Conservation (phyloP, 2,329 filamentous ascomycete species). For the Ceratocystis cacaofunesta region DNA sequence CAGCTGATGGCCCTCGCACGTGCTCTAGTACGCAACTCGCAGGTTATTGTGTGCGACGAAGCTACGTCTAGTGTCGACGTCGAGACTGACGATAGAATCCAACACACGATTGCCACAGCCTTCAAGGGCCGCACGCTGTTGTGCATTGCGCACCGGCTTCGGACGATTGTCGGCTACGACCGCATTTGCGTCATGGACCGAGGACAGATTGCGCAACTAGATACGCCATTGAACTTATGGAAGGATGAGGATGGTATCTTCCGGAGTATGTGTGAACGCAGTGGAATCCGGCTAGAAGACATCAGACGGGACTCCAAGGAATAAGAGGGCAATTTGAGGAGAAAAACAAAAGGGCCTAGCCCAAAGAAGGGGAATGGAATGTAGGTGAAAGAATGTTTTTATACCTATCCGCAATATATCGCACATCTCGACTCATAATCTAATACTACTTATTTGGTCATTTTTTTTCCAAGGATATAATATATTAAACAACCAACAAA, state of each 20-base stretch:
- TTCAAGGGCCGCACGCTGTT: slow-evolving; percentile 79
- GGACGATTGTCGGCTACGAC: slow-evolving; percentile 88
- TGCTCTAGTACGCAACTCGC: slow-evolving; percentile 71
- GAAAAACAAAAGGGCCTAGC: slow-evolving; percentile 21
- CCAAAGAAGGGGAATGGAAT: background rate
- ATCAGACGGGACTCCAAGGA: slow-evolving; percentile 23
- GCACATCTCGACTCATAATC: background rate
- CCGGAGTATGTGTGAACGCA: slow-evolving; percentile 74
- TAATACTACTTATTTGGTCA: background rate
- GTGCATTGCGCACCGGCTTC: slow-evolving; percentile 82
- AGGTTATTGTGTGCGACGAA: slow-evolving; percentile 95
- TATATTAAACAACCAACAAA: background rate
- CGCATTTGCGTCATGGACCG: slow-evolving; percentile 94
- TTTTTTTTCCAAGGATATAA: background rate
- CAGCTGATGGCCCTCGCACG: slow-evolving; percentile 91
- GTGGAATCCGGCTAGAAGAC: slow-evolving; percentile 52
- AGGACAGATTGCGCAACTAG: slow-evolving; percentile 75
- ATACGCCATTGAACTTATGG: slow-evolving; percentile 60
- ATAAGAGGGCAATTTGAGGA: slow-evolving; percentile 23
- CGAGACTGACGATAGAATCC: slow-evolving; percentile 93
- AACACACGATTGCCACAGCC: slow-evolving; percentile 67
- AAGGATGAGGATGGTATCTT: slow-evolving; percentile 59
- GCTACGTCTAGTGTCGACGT: slow-evolving; percentile 88
- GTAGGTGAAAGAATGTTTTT: background rate
- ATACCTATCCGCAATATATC: background rate